Evolutionary conservation across 2,329 filamentous ascomycete genomes (phyloP).

Genomic region (Triangularia setosa): DNA sequence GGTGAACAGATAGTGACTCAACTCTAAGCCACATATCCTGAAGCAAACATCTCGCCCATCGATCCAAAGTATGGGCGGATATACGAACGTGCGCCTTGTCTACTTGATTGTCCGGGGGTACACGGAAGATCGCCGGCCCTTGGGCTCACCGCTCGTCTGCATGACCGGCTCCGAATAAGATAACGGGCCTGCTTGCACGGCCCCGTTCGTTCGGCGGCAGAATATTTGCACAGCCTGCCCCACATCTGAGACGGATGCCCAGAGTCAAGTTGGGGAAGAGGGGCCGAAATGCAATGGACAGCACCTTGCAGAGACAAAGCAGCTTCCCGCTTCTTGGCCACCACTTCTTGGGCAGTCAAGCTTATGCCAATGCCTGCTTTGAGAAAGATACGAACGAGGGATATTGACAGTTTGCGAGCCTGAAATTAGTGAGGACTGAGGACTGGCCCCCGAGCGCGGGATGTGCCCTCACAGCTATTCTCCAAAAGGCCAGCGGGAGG

Average conservation of each 20-base stretch:
- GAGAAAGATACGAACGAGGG: not conserved
- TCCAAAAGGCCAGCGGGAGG: not conserved
- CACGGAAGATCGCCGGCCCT: not conserved
- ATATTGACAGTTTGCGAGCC: not conserved
- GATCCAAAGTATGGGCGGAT: not conserved
- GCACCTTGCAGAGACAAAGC: constrained; percentile 1
- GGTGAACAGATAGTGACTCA: not conserved
- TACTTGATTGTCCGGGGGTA: not conserved
- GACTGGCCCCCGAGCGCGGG: not conserved
- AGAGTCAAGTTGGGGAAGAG: not conserved
- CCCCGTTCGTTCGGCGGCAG: not conserved
- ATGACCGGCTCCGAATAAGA: not conserved
- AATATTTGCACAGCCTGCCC: constrained; percentile 3
- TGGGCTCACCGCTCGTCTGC: constrained; percentile 2
- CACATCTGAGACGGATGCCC: not conserved
- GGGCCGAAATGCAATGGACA: constrained; percentile 7
- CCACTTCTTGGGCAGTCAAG: not conserved
- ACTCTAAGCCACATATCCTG: not conserved
- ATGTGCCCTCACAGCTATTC: not conserved
- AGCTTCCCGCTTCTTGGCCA: not conserved
- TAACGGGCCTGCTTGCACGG: not conserved
- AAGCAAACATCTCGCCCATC: not conserved
- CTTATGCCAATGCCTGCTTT: not conserved
- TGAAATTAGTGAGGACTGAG: not conserved
- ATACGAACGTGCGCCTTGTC: not conserved